These are phyloP conservation scores for Naganishia sp. DNA, from an alignment of 1,284 basidiomycete genomes.

Conservation along the genomic window DNA sequence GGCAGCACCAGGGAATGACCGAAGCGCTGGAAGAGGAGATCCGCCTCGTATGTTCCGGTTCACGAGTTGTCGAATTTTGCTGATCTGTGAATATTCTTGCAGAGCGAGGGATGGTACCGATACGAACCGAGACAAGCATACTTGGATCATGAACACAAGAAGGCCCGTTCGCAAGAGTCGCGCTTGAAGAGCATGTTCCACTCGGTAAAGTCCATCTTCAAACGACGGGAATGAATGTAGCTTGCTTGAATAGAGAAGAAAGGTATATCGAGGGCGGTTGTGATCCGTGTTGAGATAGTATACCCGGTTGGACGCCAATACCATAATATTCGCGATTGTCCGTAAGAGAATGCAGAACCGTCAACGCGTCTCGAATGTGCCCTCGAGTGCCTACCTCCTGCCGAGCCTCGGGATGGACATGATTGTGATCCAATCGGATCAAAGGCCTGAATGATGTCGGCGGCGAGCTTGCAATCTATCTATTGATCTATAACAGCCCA, in stretches of 20 bases:
- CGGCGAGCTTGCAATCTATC: background rate
- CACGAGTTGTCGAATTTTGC: background rate
- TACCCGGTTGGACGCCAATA: too few relatives aligned
- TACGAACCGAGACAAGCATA: constrained; percentile 1
- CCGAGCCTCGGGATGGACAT: background rate
- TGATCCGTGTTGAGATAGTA: too few relatives aligned
- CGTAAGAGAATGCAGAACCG: too few relatives aligned
- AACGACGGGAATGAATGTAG: constrained; percentile 5
- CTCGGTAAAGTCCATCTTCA: constrained; percentile 28
- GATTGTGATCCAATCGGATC: background rate
- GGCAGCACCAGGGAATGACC: constrained; percentile 14
- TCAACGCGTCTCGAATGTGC: too few relatives aligned
- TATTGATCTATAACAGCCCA: constrained; percentile 19
- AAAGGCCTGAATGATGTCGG: background rate
- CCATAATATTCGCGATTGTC: too few relatives aligned
- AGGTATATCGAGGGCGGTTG: too few relatives aligned
- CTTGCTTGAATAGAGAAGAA: too few relatives aligned
- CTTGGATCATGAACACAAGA: constrained; percentile 1
- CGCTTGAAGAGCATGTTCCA: constrained; percentile 29
- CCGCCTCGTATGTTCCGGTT: constrained; percentile 12
- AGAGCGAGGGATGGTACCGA: constrained; percentile 16
- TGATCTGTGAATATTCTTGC: background rate
- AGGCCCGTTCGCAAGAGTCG: background rate
- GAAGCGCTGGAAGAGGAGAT: constrained; percentile 5
- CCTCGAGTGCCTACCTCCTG: too few relatives aligned